A percentile compares a stretch with the other conserved stretches of the same genome.
Conservation (phyloP, 768 basidiomycete genomes). For the Exsudoporus frostii region DNA sequence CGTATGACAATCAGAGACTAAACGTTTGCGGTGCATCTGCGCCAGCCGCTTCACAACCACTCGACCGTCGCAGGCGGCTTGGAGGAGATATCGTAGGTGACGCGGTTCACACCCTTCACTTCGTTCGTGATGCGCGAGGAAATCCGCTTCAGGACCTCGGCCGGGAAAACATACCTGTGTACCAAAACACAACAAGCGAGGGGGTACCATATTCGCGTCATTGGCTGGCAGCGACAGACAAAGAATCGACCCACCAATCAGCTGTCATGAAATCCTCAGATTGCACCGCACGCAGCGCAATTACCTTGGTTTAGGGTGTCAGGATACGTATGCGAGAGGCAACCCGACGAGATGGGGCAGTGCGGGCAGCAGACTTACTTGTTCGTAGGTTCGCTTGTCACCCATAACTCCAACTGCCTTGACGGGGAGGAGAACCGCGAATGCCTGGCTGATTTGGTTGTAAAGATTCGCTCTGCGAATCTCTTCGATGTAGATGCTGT, state of each 20-base stretch:
- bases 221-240: background rate
- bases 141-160: conserved; percentile 83
- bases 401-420: conserved; percentile 98
- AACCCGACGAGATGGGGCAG: background rate
- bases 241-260: conserved; percentile 67
- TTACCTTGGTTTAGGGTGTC: conserved; percentile 51
- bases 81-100: conserved; percentile 94
- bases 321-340: background rate
- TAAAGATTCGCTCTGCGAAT: conserved; percentile 92
- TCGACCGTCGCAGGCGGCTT: conserved; percentile 83
- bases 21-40: background rate
- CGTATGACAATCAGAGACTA: background rate
- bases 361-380: conserved; percentile 42
- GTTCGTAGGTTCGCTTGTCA: conserved; percentile 94
- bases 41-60: conserved; percentile 35
- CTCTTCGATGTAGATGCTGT: conserved; percentile 96
- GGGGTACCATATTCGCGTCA: background rate
- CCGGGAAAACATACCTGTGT: conserved; percentile 91
- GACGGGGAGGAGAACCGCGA: conserved; percentile 93
- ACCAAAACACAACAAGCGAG: conserved; percentile 17
- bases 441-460: conserved; percentile 92
- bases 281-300: conserved; percentile 90
- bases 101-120: conserved; percentile 92
- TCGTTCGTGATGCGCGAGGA: conserved; percentile 98
- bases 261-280: conserved; percentile 99